These are phyloP conservation scores for Penicillium rolfsii DNA, from an alignment of 2,329 filamentous ascomycete genomes.

Conservation along the genomic window DNA sequence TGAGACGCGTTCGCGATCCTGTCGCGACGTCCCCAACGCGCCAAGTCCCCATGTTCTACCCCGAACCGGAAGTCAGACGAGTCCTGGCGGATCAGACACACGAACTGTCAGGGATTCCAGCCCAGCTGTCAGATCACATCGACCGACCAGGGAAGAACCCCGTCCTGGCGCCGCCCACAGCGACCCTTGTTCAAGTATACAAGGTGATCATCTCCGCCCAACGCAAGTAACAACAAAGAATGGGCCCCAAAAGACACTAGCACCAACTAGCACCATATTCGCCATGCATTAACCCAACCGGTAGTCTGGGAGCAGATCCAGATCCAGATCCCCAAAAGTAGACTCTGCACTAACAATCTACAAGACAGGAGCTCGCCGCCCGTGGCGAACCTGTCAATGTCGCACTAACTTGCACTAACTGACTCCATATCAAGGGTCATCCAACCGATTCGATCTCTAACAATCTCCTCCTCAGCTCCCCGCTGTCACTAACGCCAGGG, in stretches of 20 bases:
- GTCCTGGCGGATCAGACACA: neutral
- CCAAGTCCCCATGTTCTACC: neutral
- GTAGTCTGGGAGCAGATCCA: slow-evolving; percentile 16
- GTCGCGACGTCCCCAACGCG: neutral
- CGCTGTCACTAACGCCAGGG: neutral
- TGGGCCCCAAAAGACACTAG: neutral
- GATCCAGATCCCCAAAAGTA: slow-evolving; percentile 14
- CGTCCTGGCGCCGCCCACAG: slow-evolving; percentile 2
- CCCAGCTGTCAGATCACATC: slow-evolving; percentile 7
- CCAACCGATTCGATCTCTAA: slow-evolving; percentile 5
- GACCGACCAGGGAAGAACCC: slow-evolving; percentile 20
- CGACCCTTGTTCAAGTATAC: neutral
- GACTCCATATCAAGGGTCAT: neutral
- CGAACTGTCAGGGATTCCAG: neutral
- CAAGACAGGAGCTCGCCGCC: slow-evolving; percentile 1
- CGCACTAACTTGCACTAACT: slow-evolving; percentile 8
- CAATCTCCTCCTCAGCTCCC: slow-evolving; percentile 6
- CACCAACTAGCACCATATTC: neutral
- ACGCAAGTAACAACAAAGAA: neutral
- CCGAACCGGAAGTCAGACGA: neutral
- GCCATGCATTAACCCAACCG: slow-evolving; percentile 12
- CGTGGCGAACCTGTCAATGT: slow-evolving; percentile 8
- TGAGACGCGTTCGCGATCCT: slow-evolving; percentile 1
- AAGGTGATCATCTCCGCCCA: neutral
- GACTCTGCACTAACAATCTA: neutral